Evolutionary conservation across 75 land plant species (phyloP).

Genomic region (Pinus albicaulis): DNA sequence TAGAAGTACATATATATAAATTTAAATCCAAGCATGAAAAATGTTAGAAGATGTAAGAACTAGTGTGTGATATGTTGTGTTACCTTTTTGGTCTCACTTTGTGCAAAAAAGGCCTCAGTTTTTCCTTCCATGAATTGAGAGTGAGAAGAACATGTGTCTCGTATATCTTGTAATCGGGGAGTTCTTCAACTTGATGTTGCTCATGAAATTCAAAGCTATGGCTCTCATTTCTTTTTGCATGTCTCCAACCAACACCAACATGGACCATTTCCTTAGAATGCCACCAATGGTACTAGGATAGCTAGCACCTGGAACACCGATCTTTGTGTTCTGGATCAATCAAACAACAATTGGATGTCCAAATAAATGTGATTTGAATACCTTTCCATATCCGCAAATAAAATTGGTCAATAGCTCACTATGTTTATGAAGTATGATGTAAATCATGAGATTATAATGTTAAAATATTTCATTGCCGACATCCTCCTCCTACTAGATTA

Average conservation of each 20-base stretch:
- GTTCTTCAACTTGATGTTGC: conserved; percentile 35
- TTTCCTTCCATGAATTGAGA: conserved; percentile 42
- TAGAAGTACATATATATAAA: background rate
- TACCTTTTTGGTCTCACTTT: conserved; percentile 56
- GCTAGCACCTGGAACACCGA: conserved; percentile 67
- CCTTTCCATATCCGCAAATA: conserved; percentile 63
- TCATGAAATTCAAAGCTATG: conserved; percentile 68
- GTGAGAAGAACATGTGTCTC: conserved; percentile 47
- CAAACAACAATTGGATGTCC: conserved; percentile 75
- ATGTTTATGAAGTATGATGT: too few relatives aligned
- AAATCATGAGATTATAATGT: too few relatives aligned
- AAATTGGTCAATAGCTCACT: too few relatives aligned
- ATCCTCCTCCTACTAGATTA: too few relatives aligned
- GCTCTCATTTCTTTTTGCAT: conserved; percentile 65
- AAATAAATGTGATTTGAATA: conserved; percentile 73
- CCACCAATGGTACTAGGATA: conserved; percentile 73
- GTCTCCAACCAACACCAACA: conserved; percentile 74
- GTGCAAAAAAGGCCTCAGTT: conserved; percentile 44
- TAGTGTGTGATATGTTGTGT: background rate
- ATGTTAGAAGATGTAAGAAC: background rate
- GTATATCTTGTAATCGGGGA: conserved; percentile 52
- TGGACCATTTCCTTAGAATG: conserved; percentile 82
- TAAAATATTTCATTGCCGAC: too few relatives aligned
- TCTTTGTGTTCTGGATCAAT: conserved; percentile 71
- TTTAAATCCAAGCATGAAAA: background rate